Conservation (phyloP, 805 yeast species). For the Saccharomyces jurei region DNA sequence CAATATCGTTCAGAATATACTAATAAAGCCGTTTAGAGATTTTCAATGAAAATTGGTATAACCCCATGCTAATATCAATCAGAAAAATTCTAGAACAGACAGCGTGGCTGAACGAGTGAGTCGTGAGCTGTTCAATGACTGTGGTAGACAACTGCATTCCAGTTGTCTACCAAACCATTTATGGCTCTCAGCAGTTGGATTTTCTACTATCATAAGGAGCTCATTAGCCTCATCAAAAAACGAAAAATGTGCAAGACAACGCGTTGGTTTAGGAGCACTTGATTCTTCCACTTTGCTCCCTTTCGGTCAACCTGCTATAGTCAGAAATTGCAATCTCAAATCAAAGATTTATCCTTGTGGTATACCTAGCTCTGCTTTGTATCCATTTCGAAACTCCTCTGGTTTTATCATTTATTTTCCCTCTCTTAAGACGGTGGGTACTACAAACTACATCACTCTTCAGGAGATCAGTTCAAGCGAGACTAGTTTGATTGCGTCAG, state of each 20-base stretch:
- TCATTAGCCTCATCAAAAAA: neutral
- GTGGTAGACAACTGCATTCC: constrained; percentile 6
- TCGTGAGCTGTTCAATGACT: constrained; percentile 8
- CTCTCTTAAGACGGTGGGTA: no score
- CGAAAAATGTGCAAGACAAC: neutral
- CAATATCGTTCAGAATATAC: no score
- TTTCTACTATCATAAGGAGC: constrained; percentile 5
- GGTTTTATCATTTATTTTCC: no score
- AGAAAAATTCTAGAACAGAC: constrained; percentile 4
- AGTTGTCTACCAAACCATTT: constrained; percentile 5
- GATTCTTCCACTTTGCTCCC: neutral
- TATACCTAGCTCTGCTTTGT: no score
- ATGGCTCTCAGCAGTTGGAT: constrained; percentile 9
- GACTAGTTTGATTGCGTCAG: no score
- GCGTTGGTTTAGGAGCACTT: neutral
- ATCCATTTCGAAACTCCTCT: no score
- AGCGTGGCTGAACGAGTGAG: constrained; percentile 10
- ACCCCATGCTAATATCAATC: constrained; percentile 4
- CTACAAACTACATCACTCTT: no score
- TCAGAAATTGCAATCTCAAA: no score
- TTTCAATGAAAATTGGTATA: constrained; percentile 1
- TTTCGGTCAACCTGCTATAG: no score
- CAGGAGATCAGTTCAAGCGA: no score
- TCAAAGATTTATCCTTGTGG: no score
- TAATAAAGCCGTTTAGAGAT: no score